Evolutionary conservation across 257 asterid species (phyloP), one percentile per base, ranked within the genome.

Genomic region (Nemophila menziesii): DNA sequence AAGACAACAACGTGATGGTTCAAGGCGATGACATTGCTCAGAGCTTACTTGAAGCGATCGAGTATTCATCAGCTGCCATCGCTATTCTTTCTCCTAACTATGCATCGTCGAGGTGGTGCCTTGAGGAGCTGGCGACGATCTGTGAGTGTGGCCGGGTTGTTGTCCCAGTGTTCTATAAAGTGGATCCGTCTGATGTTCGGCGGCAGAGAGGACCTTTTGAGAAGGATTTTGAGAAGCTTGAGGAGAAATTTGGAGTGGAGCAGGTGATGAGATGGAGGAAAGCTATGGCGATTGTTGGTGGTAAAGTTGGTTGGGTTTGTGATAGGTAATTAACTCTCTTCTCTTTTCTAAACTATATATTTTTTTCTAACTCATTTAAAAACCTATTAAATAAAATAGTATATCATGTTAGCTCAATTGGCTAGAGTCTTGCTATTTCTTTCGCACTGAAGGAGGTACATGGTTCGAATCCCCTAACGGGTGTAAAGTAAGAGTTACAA

Each of bases 81-180:
- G 72, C 57, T 18, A 59, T 66, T 11, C 49, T 66, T 16, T 66
- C 72, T 0, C 24, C 27, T 11, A 60, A 55, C 7, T 64, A 64
- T 17, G 71, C 66, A 20, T 48, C 60, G 19, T 64, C 70, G 3
- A 26, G 33, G 27, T 64, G 72, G 72, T 65, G 72, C 27, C 53
- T 65, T 0, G 67, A 65, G 41, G 72, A 65, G 62, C 43, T 65
- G 34, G 67, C 60, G 1, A 55, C 20, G 26, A 44, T 64, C 9
- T 52, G 23, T 26, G 62, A 58, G 10, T 14, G 39, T 9, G 29
- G 54, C 27, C 38, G 51, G 46, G 51, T 52, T 5, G 53, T 51
- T 43, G 27, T 63, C 19, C 69, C 69, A 15, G 60, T 56, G 3
- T 63, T 63, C 27, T 56, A 50, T 39, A 0, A 22, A n/a, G 69